phyloP scores from a whole-genome alignment of 2,329 filamentous ascomycete genomes.

The Sclerotinia subarctica region DNA sequence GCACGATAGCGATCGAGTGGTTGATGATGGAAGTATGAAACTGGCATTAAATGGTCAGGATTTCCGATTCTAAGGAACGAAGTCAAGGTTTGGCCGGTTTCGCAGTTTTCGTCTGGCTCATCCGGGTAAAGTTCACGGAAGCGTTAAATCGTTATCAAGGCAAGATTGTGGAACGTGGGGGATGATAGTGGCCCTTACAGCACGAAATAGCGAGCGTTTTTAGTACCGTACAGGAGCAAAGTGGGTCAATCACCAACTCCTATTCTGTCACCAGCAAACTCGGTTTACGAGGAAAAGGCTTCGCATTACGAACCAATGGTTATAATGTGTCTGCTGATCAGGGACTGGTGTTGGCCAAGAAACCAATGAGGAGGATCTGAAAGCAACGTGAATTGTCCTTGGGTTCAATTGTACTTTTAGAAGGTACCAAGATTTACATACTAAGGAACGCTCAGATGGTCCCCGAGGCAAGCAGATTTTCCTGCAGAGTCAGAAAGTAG shows the following conservation, averaged over 20 bases:
- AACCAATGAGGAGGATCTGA: neutral
- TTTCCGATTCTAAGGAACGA: neutral
- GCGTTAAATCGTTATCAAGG: neutral
- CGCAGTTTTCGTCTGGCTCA: conserved; percentile 5
- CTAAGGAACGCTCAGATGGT: neutral
- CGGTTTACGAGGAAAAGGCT: neutral
- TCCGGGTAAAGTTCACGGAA: conserved; percentile 9
- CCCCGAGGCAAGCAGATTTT: conserved; percentile 1
- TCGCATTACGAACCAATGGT: neutral
- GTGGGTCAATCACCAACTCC: neutral
- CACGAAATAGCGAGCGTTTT: conserved; percentile 15
- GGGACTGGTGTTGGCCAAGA: neutral
- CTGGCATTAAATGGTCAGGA: neutral
- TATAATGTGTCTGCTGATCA: neutral
- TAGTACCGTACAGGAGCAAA: neutral
- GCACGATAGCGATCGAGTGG: conserved; percentile 10
- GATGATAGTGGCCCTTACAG: conserved; percentile 10
- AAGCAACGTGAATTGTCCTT: conserved; percentile 6
- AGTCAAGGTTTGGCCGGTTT: conserved; percentile 6
- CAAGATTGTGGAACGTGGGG: conserved; percentile 15
- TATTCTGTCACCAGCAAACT: neutral
- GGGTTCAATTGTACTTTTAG: neutral
- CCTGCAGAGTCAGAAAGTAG: neutral
- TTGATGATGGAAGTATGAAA: neutral
- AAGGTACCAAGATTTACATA: neutral